Evolutionary conservation across 2,329 filamentous ascomycete genomes (phyloP).

Genomic region (Fusarium falciforme): DNA sequence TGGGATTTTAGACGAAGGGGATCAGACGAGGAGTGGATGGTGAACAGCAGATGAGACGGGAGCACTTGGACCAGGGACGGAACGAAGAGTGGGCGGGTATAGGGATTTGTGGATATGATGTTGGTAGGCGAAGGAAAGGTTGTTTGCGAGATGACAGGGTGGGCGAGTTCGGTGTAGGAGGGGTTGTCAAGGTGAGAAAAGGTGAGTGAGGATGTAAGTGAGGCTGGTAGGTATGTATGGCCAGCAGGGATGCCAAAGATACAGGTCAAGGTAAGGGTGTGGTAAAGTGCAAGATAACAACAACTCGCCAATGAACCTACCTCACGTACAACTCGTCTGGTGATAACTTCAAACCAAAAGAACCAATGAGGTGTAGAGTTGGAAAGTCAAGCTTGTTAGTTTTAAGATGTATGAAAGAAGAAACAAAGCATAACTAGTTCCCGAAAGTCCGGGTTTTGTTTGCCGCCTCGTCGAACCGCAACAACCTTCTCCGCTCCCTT

Average conservation of each 20-base stretch:
- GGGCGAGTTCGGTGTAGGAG: not conserved
- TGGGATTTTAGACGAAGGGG: not conserved
- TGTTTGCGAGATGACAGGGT: not conserved
- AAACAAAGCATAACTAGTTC: not conserved
- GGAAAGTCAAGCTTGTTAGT: not conserved
- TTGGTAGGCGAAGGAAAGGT: not conserved
- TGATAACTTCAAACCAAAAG: not conserved
- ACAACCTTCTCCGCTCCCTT: not conserved
- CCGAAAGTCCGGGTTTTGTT: constrained; percentile 31
- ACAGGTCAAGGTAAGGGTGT: not conserved
- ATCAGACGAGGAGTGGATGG: constrained; percentile 30
- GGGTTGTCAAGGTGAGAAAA: not conserved
- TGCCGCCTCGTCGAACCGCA: not conserved
- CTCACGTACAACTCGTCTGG: not conserved
- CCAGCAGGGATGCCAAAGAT: not conserved
- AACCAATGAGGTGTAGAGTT: not conserved
- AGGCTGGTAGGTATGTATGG: not conserved
- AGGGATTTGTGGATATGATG: constrained; percentile 1
- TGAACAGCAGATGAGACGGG: constrained; percentile 18
- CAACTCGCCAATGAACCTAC: not conserved
- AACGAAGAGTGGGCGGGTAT: constrained; percentile 5
- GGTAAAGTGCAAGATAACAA: not conserved
- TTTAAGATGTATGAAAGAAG: constrained; percentile 5
- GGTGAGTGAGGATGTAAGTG: not conserved
- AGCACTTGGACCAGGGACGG: constrained; percentile 3